Evolutionary conservation across 2,329 filamentous ascomycete species (phyloP), one percentile per base, ranked within the genome.

Genomic region (Cercospora citrullina): DNA sequence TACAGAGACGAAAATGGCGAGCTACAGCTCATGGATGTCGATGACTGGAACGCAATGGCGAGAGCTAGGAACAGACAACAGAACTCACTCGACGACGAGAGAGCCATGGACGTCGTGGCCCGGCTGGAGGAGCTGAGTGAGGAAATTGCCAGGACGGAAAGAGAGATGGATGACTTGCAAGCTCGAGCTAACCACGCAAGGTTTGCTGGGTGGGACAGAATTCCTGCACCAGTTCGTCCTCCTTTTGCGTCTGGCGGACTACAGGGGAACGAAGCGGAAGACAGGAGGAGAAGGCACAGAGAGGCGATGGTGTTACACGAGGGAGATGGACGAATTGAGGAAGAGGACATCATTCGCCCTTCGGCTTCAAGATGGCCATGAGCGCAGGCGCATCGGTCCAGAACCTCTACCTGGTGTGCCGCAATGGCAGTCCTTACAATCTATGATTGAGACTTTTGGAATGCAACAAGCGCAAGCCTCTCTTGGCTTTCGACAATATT

Each of bases 241-340:
- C 8, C 23, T n/a, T 60, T 48, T 60, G 33, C 68, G 30, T 23
- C 55, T 36, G 55, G n/a, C 8, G 30, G 55, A 10, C 30, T 36
- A 23, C 30, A 21, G 7, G 28, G 30, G 5, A 83, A 80, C 6
- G 89, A 89, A 76, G 91, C 94, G 77, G 89, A 91, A 74, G 87
- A 90, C 63, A 83, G 94, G 68, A 84, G 93, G 68, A 86, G 75
- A 45, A 58, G 93, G 71, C 86, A 92, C 75, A 86, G 93, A 72
- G 93, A 97, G 81, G 93, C 93, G 4, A 94, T 97, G 87, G 93
- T 97, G 21, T 83, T 97, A 66, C 94, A 93, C 75, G 92, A 87
- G 23, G 67, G 93, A 74, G 92, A 87, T 23, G 65, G 90, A 33
- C 90, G 91, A 1, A 79, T 96, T 55, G 88, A 87, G 4, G 87